Evolutionary conservation across 148 eudicot genomes (phyloP).

Genomic region (Arbutus unedo): DNA sequence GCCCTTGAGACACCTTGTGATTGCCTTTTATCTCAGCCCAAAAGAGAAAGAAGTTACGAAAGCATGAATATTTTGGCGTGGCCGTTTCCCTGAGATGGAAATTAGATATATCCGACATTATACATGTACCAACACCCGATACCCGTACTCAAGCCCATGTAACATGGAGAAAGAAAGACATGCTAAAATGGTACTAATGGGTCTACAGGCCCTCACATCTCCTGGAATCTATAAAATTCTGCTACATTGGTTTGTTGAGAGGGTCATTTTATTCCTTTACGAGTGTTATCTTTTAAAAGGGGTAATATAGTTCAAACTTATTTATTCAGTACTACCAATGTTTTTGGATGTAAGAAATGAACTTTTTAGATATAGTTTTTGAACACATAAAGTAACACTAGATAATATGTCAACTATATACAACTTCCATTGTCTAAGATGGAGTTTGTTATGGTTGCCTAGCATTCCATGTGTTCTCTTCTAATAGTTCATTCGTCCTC

Average conservation of each 20-base stretch:
- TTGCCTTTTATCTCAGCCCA: too few relatives aligned
- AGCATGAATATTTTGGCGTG: too few relatives aligned
- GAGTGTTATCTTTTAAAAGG: background rate
- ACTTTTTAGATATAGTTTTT: too few relatives aligned
- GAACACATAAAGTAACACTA: too few relatives aligned
- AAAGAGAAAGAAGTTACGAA: too few relatives aligned
- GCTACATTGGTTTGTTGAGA: background rate
- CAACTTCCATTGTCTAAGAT: background rate
- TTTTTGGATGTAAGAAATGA: background rate
- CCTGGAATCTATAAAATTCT: background rate
- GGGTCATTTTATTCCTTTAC: background rate
- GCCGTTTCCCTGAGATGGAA: too few relatives aligned
- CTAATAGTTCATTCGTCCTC: background rate
- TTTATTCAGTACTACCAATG: background rate
- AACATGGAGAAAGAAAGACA: background rate
- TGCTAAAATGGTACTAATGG: background rate
- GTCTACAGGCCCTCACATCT: background rate
- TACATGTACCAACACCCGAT: too few relatives aligned
- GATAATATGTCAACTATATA: background rate
- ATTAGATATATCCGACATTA: too few relatives aligned
- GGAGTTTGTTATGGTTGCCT: background rate
- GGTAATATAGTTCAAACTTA: background rate
- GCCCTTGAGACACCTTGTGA: too few relatives aligned
- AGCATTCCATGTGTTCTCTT: background rate
- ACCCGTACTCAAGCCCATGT: too few relatives aligned